Conservation (phyloP, 306 rosid genomes). For the Gleditsia sinensis region DNA sequence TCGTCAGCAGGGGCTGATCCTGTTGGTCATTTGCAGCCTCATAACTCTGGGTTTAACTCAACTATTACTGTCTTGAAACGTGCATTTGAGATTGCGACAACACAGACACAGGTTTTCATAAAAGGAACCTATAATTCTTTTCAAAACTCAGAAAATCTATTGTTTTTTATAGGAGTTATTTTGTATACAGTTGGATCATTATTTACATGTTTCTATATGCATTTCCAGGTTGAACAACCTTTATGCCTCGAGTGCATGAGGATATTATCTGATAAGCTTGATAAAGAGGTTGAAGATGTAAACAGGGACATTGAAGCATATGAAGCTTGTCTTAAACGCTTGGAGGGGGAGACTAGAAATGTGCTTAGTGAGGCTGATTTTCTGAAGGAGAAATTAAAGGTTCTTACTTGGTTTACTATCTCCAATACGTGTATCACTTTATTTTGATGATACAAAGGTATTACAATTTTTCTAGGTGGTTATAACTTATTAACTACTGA, state of each 20-base stretch:
- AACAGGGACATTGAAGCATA: conserved; percentile 88
- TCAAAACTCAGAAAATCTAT: neutral
- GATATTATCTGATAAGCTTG: conserved; percentile 86
- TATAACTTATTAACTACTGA: neutral
- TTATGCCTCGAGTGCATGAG: conserved; percentile 98
- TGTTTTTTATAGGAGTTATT: neutral
- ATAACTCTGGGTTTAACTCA: conserved; percentile 77
- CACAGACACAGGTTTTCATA: conserved; percentile 80
- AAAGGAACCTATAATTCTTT: conserved; percentile 2
- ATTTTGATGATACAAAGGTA: neutral
- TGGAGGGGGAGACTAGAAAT: conserved; percentile 83
- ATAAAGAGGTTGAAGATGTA: conserved; percentile 93
- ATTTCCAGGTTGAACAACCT: conserved; percentile 91
- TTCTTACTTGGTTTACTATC: conserved; percentile 38
- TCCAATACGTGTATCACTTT: conserved; percentile 26
- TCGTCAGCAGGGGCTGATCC: conserved; percentile 58
- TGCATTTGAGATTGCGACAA: conserved; percentile 95
- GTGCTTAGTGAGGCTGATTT: conserved; percentile 92
- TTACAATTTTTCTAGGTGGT: conserved; percentile 10
- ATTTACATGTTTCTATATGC: conserved; percentile 14
- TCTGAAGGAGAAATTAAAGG: conserved; percentile 92
- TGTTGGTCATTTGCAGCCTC: conserved; percentile 60
- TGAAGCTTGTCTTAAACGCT: conserved; percentile 80
- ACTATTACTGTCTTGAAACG: conserved; percentile 76
- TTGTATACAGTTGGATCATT: conserved; percentile 2